These are phyloP conservation scores for Heimioporus sp. DNA, from an alignment of 768 basidiomycete genomes.

Conservation along the genomic window DNA sequence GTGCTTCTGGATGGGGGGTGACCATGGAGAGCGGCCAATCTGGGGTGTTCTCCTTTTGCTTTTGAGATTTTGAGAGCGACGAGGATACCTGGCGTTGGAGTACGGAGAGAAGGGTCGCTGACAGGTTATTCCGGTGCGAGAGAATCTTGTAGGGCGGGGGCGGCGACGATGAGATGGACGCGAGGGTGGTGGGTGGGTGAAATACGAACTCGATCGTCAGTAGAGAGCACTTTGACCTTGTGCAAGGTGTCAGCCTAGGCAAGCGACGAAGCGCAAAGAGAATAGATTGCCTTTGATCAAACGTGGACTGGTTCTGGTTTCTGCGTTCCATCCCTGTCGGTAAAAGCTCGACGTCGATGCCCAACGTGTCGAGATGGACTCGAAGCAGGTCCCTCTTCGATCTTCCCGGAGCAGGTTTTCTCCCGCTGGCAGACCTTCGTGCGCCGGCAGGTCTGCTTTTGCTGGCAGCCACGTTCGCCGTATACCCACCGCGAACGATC, in stretches of 20 bases:
- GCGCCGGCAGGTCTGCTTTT: conserved; percentile 9
- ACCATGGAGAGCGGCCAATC: conserved; percentile 58
- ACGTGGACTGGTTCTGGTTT: conserved; percentile 76
- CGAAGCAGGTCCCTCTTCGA: conserved; percentile 66
- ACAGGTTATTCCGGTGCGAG: conserved; percentile 61
- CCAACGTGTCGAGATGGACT: conserved; percentile 61
- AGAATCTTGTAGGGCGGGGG: conserved; percentile 49
- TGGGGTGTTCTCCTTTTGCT: conserved; percentile 50
- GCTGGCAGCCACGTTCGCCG: conserved; percentile 21
- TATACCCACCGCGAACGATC: conserved; percentile 61
- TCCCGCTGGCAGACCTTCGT: conserved; percentile 21
- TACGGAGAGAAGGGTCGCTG: conserved; percentile 46
- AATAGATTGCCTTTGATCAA: conserved; percentile 80
- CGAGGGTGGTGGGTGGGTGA: conserved; percentile 51
- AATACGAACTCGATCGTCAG: conserved; percentile 76
- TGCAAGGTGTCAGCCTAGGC: conserved; percentile 6
- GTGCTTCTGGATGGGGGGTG: conserved; percentile 51
- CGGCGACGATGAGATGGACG: conserved; percentile 34
- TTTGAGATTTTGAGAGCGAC: conserved; percentile 25
- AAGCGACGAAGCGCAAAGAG: conserved; percentile 13
- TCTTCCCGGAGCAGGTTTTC: conserved; percentile 33
- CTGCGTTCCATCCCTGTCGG: conserved; percentile 81
- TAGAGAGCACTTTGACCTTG: conserved; percentile 63
- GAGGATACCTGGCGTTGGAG: conserved; percentile 44
- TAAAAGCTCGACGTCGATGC: conserved; percentile 74